These are phyloP conservation scores for Deakozyma indianensis DNA, from an alignment of 805 yeast species.

Conservation along the genomic window DNA sequence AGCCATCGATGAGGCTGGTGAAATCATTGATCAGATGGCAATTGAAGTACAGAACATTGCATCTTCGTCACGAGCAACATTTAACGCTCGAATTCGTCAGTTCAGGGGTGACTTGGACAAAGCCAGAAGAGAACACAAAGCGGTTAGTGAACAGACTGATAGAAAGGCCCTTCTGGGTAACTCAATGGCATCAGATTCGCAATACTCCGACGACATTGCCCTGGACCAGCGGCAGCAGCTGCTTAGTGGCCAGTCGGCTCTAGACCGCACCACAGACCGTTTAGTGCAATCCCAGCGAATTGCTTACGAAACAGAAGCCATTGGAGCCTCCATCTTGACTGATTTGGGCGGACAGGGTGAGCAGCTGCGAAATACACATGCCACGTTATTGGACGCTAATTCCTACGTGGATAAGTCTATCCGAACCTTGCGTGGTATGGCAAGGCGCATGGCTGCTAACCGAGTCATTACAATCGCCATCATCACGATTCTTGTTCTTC, in stretches of 20 bases:
- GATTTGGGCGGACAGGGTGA: constrained; percentile 89
- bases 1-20: constrained; percentile 67
- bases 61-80: constrained; percentile 53
- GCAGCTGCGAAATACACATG: constrained; percentile 74
- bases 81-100: constrained; percentile 63
- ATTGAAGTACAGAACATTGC: constrained; percentile 77
- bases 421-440: constrained; percentile 78
- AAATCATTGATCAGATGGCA: constrained; percentile 73
- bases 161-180: constrained; percentile 60
- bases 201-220: constrained; percentile 20
- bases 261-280: constrained; percentile 73
- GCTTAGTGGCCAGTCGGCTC: constrained; percentile 59
- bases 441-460: constrained; percentile 82
- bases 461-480: constrained; percentile 82
- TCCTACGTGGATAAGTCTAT: constrained; percentile 82
- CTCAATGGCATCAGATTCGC: constrained; percentile 17
- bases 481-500: constrained; percentile 68
- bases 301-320: constrained; percentile 82
- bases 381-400: constrained; percentile 80
- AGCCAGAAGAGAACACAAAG: constrained; percentile 35
- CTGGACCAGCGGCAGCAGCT: constrained; percentile 71
- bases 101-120: constrained; percentile 46
- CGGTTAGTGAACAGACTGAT: constrained; percentile 54
- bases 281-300: constrained; percentile 76
- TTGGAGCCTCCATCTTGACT: constrained; percentile 81